A percentile compares a stretch with the other conserved stretches of the same genome.
These are phyloP conservation scores for Hypoxylon lienhwacheense DNA, from an alignment of 495 filamentous ascomycete species.

Conservation along the genomic window DNA sequence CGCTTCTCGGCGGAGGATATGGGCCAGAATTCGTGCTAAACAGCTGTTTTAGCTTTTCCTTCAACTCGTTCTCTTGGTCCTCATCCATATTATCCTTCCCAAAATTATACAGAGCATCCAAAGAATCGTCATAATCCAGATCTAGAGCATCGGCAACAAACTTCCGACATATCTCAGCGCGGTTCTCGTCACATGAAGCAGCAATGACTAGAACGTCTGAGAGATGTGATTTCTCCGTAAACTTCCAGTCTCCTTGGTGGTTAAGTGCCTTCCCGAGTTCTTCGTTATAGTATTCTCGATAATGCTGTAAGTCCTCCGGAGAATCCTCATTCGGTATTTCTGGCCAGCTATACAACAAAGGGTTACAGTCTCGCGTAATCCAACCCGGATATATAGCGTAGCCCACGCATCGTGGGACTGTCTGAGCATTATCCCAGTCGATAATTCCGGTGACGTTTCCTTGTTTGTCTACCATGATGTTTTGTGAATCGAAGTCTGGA, in stretches of 20 bases:
- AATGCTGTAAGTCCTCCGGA: slow-evolving; percentile 6
- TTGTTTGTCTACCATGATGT: slow-evolving; percentile 43
- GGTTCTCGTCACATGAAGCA: neutral
- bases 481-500: slow-evolving; percentile 46
- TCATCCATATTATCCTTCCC: neutral
- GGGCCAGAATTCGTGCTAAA: neutral
- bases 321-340: slow-evolving; percentile 5
- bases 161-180: slow-evolving; percentile 10
- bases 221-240: slow-evolving; percentile 21
- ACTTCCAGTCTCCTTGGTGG: slow-evolving; percentile 23
- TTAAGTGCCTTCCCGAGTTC: slow-evolving; percentile 18
- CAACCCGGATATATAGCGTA: slow-evolving; percentile 23
- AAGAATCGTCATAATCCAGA: neutral
- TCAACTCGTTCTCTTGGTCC: neutral
- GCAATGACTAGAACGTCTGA: slow-evolving; percentile 32
- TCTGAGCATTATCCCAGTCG: slow-evolving; percentile 49
- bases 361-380: slow-evolving; percentile 25
- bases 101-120: slow-evolving; percentile 6
- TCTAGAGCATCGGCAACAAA: slow-evolving; percentile 2
- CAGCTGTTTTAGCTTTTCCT: neutral
- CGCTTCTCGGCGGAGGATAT: too few species aligned
- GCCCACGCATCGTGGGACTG: slow-evolving; percentile 38
- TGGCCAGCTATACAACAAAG: slow-evolving; percentile 36
- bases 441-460: slow-evolving; percentile 47
- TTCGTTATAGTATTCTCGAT: slow-evolving; percentile 22